These are phyloP conservation scores for Ascochyta clinopodiicola DNA, from an alignment of 2,329 filamentous ascomycete species.

Conservation along the genomic window DNA sequence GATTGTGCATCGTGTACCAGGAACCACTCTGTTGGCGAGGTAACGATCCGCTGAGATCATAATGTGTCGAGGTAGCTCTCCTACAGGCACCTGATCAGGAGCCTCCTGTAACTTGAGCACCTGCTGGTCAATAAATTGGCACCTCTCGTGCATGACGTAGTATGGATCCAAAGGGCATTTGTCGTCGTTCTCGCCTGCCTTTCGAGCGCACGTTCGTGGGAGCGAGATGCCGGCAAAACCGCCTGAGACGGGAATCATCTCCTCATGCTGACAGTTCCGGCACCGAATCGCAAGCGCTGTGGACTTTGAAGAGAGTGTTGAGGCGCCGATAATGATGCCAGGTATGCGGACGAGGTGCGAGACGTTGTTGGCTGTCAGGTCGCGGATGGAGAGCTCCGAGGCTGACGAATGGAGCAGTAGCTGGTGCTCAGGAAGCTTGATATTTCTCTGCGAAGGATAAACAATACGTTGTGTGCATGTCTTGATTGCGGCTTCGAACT, in stretches of 20 bases:
- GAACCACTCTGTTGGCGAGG: constrained; percentile 92
- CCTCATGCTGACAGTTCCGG: constrained; percentile 78
- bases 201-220: constrained; percentile 76
- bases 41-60: constrained; percentile 96
- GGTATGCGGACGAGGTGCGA: constrained; percentile 95
- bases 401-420: constrained; percentile 92
- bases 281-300: constrained; percentile 87
- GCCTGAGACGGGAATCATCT: constrained; percentile 75
- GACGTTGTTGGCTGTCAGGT: constrained; percentile 90
- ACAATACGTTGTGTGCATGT: constrained; percentile 94
- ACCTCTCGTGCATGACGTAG: constrained; percentile 93
- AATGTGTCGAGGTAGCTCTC: constrained; percentile 92
- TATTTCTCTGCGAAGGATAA: constrained; percentile 73
- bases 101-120: constrained; percentile 98
- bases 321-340: constrained; percentile 96
- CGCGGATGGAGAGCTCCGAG: constrained; percentile 89
- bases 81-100: constrained; percentile 95
- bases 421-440: constrained; percentile 85
- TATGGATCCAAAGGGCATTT: constrained; percentile 94
- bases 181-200: constrained; percentile 70
- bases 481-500: constrained; percentile 92
- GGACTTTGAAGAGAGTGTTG: constrained; percentile 94
- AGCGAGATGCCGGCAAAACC: constrained; percentile 89
- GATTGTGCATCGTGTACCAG: constrained; percentile 90
- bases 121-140: constrained; percentile 94